Evolutionary conservation across 2,329 filamentous ascomycete genomes (phyloP).

Genomic region (Penicillium sclerotigenum): DNA sequence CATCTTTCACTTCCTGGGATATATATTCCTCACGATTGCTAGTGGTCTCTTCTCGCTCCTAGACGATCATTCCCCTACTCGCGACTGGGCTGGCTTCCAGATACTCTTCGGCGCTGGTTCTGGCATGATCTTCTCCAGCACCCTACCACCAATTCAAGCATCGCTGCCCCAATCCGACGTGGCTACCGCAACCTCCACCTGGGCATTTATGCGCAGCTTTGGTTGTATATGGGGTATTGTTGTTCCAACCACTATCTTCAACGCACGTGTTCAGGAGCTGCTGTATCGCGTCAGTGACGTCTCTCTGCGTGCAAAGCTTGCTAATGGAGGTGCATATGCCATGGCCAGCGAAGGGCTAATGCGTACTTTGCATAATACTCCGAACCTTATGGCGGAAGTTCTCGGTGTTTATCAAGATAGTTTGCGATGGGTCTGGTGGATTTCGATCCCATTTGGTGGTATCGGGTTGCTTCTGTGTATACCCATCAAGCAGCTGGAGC

Average conservation of each 20-base stretch:
- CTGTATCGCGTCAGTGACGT: constrained; percentile 13
- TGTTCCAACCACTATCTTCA: constrained; percentile 34
- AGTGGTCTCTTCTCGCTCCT: constrained; percentile 31
- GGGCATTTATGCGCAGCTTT: constrained; percentile 32
- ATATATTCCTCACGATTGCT: constrained; percentile 26
- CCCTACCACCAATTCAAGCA: constrained; percentile 32
- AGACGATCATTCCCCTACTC: constrained; percentile 21
- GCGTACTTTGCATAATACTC: neutral
- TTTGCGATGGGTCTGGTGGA: constrained; percentile 39
- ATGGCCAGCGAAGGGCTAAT: constrained; percentile 13
- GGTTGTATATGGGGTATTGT: constrained; percentile 33
- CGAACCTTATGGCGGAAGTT: constrained; percentile 24
- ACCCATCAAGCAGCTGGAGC: constrained; percentile 30
- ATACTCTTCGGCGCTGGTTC: constrained; percentile 25
- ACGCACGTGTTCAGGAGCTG: constrained; percentile 20
- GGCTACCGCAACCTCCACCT: constrained; percentile 27
- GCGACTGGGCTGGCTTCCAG: constrained; percentile 32
- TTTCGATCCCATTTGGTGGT: constrained; percentile 34
- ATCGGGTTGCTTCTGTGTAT: constrained; percentile 35
- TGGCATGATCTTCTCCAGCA: constrained; percentile 27
- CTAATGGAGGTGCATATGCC: constrained; percentile 24
- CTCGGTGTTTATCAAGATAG: constrained; percentile 33
- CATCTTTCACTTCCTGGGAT: constrained; percentile 29
- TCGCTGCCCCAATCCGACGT: constrained; percentile 27
- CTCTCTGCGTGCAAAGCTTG: constrained; percentile 6